These are phyloP conservation scores for Fusarium scirpi DNA, from an alignment of 2,329 filamentous ascomycete species.

Conservation along the genomic window DNA sequence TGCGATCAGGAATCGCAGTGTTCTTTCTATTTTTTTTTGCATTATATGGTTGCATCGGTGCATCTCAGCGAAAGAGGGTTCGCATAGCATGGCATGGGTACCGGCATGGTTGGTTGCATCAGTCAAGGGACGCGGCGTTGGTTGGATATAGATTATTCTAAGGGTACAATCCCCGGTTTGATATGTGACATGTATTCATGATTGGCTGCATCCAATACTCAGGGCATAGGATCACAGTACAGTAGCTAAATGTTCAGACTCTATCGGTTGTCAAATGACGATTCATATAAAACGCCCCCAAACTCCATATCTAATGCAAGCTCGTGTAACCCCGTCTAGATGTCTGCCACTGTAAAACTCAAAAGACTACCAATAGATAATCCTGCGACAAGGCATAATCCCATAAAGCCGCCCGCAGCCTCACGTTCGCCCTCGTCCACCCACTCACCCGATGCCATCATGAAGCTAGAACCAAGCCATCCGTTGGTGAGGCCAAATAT, in stretches of 20 bases:
- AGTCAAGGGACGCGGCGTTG: conserved; percentile 38
- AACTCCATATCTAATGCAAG: conserved; percentile 24
- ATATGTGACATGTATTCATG: conserved; percentile 31
- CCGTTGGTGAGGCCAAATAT: conserved; percentile 88
- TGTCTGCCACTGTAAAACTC: conserved; percentile 79
- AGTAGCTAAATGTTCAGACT: conserved; percentile 22
- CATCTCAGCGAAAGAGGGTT: conserved; percentile 37
- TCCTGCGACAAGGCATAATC: conserved; percentile 86
- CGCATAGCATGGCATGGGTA: conserved; percentile 40
- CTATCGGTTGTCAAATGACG: conserved; percentile 25
- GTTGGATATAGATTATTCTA: conserved; percentile 31
- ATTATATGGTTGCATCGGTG: conserved; percentile 38
- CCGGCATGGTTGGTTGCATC: conserved; percentile 39
- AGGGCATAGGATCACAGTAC: conserved; percentile 13
- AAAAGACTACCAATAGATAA: conserved; percentile 86
- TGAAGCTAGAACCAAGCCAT: conserved; percentile 86
- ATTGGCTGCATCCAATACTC: conserved; percentile 31
- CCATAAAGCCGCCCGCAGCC: conserved; percentile 94
- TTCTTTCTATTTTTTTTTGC: conserved; percentile 39
- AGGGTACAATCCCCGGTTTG: conserved; percentile 30
- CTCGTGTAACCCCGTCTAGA: conserved; percentile 48
- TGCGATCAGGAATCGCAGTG: conserved; percentile 20
- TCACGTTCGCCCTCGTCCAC: conserved; percentile 86
- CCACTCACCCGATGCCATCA: conserved; percentile 89
- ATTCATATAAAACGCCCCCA: conserved; percentile 19